phyloP scores from a whole-genome alignment of 805 yeast genomes.

The Wickerhamiella sorbophila region DNA sequence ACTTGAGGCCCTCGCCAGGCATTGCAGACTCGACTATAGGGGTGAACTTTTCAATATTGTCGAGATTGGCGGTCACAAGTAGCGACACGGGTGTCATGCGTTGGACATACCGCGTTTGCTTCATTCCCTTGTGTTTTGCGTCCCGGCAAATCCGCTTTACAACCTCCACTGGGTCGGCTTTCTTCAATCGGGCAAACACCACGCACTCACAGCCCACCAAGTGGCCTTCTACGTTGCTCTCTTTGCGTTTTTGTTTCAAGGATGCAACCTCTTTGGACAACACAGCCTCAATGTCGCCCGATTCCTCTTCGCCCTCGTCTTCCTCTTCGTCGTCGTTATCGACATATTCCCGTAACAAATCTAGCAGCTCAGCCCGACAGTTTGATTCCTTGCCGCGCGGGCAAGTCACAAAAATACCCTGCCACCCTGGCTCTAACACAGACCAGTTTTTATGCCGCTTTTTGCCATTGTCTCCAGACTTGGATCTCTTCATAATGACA shows the following conservation, averaged over 20 bases:
- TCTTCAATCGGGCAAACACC: constrained; percentile 65
- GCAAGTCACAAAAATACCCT: constrained; percentile 86
- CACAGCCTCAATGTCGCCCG: constrained; percentile 54
- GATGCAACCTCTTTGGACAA: constrained; percentile 50
- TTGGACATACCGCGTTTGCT: constrained; percentile 60
- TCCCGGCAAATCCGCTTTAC: constrained; percentile 53
- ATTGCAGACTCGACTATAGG: constrained; percentile 56
- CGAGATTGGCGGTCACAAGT: constrained; percentile 58
- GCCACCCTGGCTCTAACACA: constrained; percentile 60
- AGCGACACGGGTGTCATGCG: constrained; percentile 65
- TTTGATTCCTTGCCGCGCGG: constrained; percentile 53
- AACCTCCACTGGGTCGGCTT: constrained; percentile 65
- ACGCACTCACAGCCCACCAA: constrained; percentile 33
- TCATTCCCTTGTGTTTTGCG: constrained; percentile 29
- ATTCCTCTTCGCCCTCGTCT: constrained; percentile 28
- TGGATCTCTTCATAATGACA: neutral
- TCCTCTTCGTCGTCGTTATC: constrained; percentile 25
- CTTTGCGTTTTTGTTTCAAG: constrained; percentile 30
- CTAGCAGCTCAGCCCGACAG: constrained; percentile 16
- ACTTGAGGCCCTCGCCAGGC: constrained; percentile 36
- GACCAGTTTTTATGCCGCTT: constrained; percentile 1
- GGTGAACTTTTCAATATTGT: constrained; percentile 46
- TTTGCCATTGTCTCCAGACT: neutral
- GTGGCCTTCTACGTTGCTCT: constrained; percentile 18
- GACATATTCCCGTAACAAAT: constrained; percentile 23